These are phyloP conservation scores for Uronychia setigera DNA, from an alignment of 73 alveolate genomes.

Conservation along the genomic window DNA sequence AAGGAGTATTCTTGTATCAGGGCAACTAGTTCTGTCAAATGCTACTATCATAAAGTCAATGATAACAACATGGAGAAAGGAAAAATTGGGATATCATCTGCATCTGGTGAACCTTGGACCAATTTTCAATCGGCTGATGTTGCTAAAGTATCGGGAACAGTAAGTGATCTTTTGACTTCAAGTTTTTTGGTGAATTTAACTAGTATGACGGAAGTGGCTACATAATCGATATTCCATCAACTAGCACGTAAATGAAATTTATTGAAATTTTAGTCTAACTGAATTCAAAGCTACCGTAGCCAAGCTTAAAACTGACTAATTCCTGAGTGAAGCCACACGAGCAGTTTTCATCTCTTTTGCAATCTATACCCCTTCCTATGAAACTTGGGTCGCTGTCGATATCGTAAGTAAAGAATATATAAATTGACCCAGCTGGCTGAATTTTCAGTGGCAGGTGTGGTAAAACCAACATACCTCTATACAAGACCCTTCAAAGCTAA, in stretches of 20 bases:
- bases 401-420: neutral
- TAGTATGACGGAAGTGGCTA: constrained; percentile 8
- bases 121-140: neutral
- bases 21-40: neutral
- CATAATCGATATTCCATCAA: neutral
- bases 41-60: neutral
- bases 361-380: neutral
- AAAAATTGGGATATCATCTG: neutral
- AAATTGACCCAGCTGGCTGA: constrained; percentile 5
- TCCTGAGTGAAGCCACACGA: neutral
- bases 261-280: neutral
- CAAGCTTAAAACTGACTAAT: neutral
- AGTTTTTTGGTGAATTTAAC: neutral
- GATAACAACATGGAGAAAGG: neutral
- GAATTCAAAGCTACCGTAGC: neutral
- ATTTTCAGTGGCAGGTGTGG: neutral
- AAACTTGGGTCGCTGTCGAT: constrained; percentile 2
- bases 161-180: neutral
- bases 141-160: neutral
- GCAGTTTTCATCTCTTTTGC: neutral
- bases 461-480: neutral
- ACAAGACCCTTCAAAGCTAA: neutral
- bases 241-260: neutral
- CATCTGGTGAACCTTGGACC: neutral
- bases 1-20: neutral